Evolutionary conservation across 176 grass and related monocot genomes (phyloP), one percentile per base, ranked within the genome.

Genomic region (Ensete ventricosum): DNA sequence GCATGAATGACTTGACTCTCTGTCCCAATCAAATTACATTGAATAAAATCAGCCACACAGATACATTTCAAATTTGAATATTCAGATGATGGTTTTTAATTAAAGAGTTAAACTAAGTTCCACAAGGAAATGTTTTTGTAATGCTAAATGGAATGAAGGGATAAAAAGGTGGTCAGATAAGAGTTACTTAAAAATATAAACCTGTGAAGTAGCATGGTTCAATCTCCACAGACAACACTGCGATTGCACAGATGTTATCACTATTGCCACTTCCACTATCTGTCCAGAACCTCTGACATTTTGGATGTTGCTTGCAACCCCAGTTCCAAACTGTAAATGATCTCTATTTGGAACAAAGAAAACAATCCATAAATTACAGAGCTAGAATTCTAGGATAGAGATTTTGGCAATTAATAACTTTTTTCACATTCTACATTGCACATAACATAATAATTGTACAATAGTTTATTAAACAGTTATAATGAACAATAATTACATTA

Each of bases 181-280:
- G 9, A 17, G 16, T 50, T 17, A 65, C 11, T 50, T 57, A 22
- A 27, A 53, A 53, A 24, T 52, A 52, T 52, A 24, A 87, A 92
- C 87, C 90, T 92, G 79, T 34, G 77, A 80, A 52, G 79, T 64
- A 21, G 82, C 62, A 67, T 73, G 89, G 65, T 82, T 80, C 52
- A 29, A 8, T 49, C 79, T 81, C 82, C 82, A 87, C 53, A 81
- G 88, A 64, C 77, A 73, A 17, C 52, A 23, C 50, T 89, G 76
- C 81, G 84, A 76, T 64, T 62, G 29, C 13, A 72, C 79, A 21
- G 73, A 50, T 64, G 84, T 79, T 79, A 86, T 78, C 53, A 83
- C 67, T 77, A 92, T 84, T 10, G 77, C 90, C 25, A 80, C 71
- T 79, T 92, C 84, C 57, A 81, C 84, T 68, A 73, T 62, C 12